These are phyloP conservation scores for Aurinia saxatilis DNA, from an alignment of 345 rosid genomes.

Conservation along the genomic window DNA sequence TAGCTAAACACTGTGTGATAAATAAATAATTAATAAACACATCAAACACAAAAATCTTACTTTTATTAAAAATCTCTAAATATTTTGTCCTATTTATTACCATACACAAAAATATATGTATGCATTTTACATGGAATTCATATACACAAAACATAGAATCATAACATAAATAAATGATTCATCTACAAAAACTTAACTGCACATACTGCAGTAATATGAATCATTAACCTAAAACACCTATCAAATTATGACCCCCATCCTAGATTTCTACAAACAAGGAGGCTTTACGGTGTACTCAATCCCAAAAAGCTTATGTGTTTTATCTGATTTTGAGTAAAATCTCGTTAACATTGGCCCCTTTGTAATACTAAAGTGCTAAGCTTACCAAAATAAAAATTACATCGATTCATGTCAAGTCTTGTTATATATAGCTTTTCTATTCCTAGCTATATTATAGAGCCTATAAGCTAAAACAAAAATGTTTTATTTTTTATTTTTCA, in stretches of 20 bases:
- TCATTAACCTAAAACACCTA: neutral
- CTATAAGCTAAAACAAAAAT: neutral
- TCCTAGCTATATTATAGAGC: constrained; percentile 9
- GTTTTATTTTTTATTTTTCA: constrained; percentile 1
- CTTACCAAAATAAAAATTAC: neutral
- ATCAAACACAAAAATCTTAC: no score
- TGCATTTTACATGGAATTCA: neutral
- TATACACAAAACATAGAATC: neutral
- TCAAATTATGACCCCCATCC: neutral
- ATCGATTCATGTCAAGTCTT: constrained; percentile 18
- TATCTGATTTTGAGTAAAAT: neutral
- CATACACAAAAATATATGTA: neutral
- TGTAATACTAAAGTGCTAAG: neutral
- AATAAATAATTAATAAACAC: no score
- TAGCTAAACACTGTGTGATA: no score
- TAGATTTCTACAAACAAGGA: neutral
- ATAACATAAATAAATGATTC: no score
- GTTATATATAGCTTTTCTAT: constrained; percentile 7
- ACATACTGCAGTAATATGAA: neutral
- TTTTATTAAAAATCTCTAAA: neutral
- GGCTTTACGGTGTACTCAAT: neutral
- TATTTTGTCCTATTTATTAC: neutral
- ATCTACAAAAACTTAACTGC: no score
- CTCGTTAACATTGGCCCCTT: neutral
- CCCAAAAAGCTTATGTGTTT: neutral